phyloP scores from a whole-genome alignment of 768 basidiomycete species.

The Daedaleopsis nitida region DNA sequence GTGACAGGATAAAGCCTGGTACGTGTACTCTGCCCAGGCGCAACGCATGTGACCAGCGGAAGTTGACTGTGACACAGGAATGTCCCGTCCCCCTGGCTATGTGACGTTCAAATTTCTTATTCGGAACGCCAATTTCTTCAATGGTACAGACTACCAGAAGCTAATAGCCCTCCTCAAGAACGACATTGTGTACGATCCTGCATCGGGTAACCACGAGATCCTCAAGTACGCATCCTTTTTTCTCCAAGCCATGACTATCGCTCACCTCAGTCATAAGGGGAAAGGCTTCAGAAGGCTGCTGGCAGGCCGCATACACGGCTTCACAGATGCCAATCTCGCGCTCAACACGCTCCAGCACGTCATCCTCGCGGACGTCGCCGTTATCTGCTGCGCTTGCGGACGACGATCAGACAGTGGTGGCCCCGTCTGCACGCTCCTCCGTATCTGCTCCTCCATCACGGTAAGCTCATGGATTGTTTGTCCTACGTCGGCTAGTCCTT shows the following conservation, averaged over 20 bases:
- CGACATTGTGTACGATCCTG: neutral
- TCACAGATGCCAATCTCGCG: neutral
- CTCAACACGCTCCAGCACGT: neutral
- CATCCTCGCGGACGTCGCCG: neutral
- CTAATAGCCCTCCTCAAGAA: conserved; percentile 3
- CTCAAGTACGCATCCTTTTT: neutral
- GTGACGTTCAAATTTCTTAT: conserved; percentile 14
- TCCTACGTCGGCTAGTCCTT: neutral
- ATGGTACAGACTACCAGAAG: conserved; percentile 4
- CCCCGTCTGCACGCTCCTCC: neutral
- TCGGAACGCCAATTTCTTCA: conserved; percentile 6
- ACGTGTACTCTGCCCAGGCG: neutral
- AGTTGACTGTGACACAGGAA: conserved; percentile 1
- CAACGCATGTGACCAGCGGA: too few species aligned
- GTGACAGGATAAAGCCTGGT: neutral
- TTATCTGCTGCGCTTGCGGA: neutral
- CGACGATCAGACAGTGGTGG: neutral
- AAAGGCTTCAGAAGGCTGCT: neutral
- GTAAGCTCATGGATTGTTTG: neutral
- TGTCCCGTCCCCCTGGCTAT: neutral
- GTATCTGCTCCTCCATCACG: neutral
- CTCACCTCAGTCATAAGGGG: too few species aligned
- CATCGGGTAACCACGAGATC: neutral
- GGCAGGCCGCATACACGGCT: neutral
- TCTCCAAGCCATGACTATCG: too few species aligned